These are phyloP conservation scores for Chrysochromulina tobinii DNA, from an alignment of 78 protist species.

Conservation along the genomic window DNA sequence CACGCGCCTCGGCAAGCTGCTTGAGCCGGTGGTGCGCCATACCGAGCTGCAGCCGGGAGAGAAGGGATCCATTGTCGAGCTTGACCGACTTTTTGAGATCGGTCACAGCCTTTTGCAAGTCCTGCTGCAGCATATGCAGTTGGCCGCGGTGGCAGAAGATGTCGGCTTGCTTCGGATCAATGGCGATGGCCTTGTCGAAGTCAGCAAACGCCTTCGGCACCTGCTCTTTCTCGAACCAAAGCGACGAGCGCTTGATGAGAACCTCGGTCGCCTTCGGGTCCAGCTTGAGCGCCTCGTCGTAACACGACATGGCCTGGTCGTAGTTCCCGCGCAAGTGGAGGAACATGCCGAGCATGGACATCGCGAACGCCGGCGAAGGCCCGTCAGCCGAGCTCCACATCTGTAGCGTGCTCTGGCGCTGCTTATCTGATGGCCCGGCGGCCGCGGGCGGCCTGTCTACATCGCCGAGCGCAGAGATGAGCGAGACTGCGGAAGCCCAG, in stretches of 20 bases:
- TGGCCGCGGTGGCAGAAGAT: slow-evolving; percentile 28
- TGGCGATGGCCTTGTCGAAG: neutral
- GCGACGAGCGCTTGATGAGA: neutral
- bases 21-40: neutral
- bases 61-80: neutral
- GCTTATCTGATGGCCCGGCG: too few species aligned
- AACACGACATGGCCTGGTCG: neutral
- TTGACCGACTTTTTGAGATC: neutral
- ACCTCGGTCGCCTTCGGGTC: too few species aligned
- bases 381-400: neutral
- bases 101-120: neutral
- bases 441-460: too few species aligned
- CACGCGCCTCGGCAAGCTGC: neutral
- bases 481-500: too few species aligned
- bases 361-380: neutral
- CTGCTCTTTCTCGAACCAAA: neutral
- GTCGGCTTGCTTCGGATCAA: neutral
- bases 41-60: neutral
- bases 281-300: neutral
- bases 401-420: too few species aligned
- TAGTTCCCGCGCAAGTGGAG: neutral
- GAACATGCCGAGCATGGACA: neutral
- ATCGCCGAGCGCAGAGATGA: too few species aligned
- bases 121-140: neutral
- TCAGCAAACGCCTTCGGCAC: neutral